Conservation (phyloP, 192 early-diverging fungal species). For the Gamsiella multidivaricata region DNA sequence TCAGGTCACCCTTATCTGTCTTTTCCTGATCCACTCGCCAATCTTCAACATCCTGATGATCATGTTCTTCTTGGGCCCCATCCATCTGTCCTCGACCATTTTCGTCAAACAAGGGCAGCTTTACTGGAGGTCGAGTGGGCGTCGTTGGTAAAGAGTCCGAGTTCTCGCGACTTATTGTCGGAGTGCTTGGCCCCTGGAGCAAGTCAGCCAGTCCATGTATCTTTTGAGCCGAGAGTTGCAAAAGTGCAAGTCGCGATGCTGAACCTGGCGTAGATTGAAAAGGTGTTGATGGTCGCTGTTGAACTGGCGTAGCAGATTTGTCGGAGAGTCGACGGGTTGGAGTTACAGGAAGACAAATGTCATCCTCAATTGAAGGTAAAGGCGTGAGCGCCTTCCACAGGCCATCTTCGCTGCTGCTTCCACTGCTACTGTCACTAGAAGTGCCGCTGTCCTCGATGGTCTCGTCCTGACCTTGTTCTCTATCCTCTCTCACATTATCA, state of each 20-base stretch:
- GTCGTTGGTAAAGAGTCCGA: neutral
- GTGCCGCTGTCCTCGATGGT: neutral
- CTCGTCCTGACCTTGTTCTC: neutral
- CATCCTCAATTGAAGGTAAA: neutral
- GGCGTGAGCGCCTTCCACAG: slow-evolving; percentile 1
- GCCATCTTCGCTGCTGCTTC: slow-evolving; percentile 8
- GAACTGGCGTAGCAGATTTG: neutral
- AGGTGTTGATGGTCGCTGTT: neutral
- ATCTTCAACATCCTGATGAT: neutral
- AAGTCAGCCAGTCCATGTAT: slow-evolving; percentile 15
- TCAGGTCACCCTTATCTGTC: neutral
- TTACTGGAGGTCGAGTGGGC: neutral
- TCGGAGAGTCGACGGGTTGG: neutral
- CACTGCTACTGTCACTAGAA: slow-evolving; percentile 2
- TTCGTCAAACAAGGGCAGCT: neutral
- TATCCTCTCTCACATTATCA: neutral
- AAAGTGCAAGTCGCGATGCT: slow-evolving; percentile 13
- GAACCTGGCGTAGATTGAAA: slow-evolving; percentile 2
- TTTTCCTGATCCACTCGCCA: neutral
- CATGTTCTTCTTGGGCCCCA: too few species aligned
- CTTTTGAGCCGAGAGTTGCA: slow-evolving; percentile 31
- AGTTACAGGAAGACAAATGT: slow-evolving; percentile 10
- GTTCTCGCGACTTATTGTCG: neutral
- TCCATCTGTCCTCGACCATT: too few species aligned
- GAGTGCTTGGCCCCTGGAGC: slow-evolving; percentile 9